Conservation (phyloP, 768 basidiomycete genomes). For the Mycena leptocephala region DNA sequence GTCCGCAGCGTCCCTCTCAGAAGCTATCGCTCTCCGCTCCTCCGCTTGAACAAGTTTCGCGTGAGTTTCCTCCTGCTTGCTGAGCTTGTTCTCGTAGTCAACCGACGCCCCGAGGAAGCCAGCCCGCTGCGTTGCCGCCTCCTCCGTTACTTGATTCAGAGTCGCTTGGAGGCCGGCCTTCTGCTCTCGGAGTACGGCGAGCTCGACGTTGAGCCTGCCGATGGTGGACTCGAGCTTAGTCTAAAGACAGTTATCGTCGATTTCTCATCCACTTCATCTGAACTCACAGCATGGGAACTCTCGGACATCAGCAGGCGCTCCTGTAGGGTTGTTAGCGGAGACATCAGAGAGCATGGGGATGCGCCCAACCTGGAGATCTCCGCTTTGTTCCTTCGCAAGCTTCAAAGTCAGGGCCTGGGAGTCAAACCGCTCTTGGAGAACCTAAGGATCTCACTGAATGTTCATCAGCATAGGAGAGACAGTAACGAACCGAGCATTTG, state of each 20-base stretch:
- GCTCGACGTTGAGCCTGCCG: constrained; percentile 54
- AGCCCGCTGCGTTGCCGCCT: constrained; percentile 40
- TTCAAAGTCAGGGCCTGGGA: constrained; percentile 69
- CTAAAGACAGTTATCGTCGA: constrained; percentile 21
- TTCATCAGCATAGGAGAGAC: background rate
- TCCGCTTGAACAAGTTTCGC: constrained; percentile 42
- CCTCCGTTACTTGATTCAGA: constrained; percentile 46
- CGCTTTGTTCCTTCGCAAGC: constrained; percentile 69
- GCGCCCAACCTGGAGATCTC: constrained; percentile 60
- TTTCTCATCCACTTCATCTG: background rate
- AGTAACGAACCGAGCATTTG: constrained; percentile 10
- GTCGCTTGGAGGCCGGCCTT: constrained; percentile 47
- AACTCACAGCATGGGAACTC: constrained; percentile 53
- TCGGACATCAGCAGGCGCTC: constrained; percentile 48
- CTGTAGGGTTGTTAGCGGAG: constrained; percentile 18
- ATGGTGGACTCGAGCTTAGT: constrained; percentile 49
- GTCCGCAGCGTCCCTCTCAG: constrained; percentile 45
- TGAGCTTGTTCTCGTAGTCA: constrained; percentile 47
- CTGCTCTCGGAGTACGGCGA: constrained; percentile 59
- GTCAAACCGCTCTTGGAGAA: constrained; percentile 74
- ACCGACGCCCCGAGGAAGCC: constrained; percentile 29
- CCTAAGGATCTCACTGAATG: constrained; percentile 42
- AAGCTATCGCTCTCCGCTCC: constrained; percentile 43
- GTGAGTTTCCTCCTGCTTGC: constrained; percentile 41
- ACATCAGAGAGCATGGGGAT: background rate